Conservation (phyloP, 1,284 basidiomycete genomes). For the Wallemia hederae region DNA sequence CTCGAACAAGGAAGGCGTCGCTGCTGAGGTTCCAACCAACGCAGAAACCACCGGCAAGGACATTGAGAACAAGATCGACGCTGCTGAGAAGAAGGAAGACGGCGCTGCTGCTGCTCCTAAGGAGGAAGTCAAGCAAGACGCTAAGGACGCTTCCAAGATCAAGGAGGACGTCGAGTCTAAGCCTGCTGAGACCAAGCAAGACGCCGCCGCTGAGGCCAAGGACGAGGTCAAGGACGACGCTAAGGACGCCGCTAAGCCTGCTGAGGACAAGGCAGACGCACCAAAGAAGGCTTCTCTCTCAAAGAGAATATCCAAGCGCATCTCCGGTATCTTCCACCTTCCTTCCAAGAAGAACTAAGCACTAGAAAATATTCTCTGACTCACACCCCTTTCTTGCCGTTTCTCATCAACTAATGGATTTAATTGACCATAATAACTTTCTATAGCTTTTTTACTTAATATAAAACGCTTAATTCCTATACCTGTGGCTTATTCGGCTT, state of each 20-base stretch:
- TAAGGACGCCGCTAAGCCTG: not conserved
- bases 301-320: not conserved
- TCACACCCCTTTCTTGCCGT: not conserved
- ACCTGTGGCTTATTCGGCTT: too few relatives aligned
- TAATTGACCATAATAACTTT: not conserved
- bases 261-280: too few relatives aligned
- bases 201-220: not conserved
- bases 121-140: too few relatives aligned
- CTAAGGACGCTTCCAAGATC: too few relatives aligned
- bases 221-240: not conserved
- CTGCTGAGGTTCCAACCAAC: not conserved
- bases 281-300: not conserved
- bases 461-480: too few relatives aligned
- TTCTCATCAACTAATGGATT: not conserved
- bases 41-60: not conserved
- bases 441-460: too few relatives aligned
- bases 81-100: not conserved
- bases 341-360: not conserved
- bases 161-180: not conserved
- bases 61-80: not conserved
- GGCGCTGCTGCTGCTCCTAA: too few relatives aligned
- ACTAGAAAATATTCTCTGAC: not conserved
- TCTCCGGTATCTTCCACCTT: not conserved
- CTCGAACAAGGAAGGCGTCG: not conserved
- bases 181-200: not conserved